A percentile compares a stretch with the other conserved stretches of the same genome.
These are phyloP conservation scores for Ogataea trehaloabstinens DNA, from an alignment of 805 yeast genomes.

Conservation along the genomic window DNA sequence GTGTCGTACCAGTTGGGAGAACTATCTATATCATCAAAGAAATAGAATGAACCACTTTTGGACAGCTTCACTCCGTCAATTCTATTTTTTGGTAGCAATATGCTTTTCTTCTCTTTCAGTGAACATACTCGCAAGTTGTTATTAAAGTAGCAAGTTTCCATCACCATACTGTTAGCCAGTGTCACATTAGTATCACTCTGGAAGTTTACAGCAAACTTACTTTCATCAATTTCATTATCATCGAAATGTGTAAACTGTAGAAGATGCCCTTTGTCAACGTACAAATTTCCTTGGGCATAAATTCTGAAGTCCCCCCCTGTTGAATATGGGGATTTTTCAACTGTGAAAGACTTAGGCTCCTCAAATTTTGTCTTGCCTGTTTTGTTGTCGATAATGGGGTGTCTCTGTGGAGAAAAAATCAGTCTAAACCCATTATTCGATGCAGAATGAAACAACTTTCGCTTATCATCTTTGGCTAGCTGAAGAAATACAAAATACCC, in stretches of 20 bases:
- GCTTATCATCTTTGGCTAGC: slow-evolving; percentile 10
- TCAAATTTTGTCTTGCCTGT: slow-evolving; percentile 9
- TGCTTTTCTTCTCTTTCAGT: slow-evolving; percentile 23
- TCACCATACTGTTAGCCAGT: slow-evolving; percentile 14
- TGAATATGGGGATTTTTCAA: slow-evolving; percentile 21
- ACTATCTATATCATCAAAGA: slow-evolving; percentile 22
- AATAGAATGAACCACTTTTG: slow-evolving; percentile 29
- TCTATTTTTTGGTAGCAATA: slow-evolving; percentile 22
- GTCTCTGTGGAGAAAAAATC: slow-evolving; percentile 28
- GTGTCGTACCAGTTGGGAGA: slow-evolving; percentile 28
- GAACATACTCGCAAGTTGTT: slow-evolving; percentile 16
- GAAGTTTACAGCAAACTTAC: slow-evolving; percentile 1
- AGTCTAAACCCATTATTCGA: slow-evolving; percentile 33
- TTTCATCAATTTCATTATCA: background rate
- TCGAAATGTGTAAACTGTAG: slow-evolving; percentile 1
- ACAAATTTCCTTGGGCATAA: slow-evolving; percentile 16
- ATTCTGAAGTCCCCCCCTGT: slow-evolving; percentile 21
- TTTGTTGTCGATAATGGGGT: slow-evolving; percentile 5
- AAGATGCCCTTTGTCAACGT: slow-evolving; percentile 10
- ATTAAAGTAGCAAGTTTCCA: slow-evolving; percentile 15
- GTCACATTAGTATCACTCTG: slow-evolving; percentile 6
- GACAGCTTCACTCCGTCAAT: slow-evolving; percentile 31
- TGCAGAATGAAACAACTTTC: slow-evolving; percentile 7
- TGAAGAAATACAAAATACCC: slow-evolving; percentile 53
- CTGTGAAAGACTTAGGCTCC: slow-evolving; percentile 16